Base-by-base conservation (phyloP, 1,139 yeast genomes). In the Pichia sp. region DNA sequence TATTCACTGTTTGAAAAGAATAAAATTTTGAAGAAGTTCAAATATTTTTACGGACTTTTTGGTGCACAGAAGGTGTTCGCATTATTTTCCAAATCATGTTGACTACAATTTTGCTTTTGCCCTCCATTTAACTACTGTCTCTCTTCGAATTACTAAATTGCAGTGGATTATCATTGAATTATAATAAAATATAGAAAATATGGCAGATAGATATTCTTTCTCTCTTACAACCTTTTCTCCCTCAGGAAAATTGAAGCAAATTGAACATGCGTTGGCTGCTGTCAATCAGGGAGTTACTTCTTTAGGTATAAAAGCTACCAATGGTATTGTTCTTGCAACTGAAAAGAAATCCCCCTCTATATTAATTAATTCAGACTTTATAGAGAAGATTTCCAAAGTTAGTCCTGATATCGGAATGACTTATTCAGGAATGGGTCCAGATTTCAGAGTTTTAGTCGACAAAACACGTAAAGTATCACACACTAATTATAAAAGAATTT, bases 341-440 rank as follows among this genome's bases (percentile, higher is more conserved):
- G 98, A 92, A 66, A 85, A 92, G 71, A 92, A 90, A 65, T 78
- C 92, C 42, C 78, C 84, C 47, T 88, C 97, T 11, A 74, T 85
- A 24, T 76, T 94, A 56, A 77, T 89, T 54, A 82, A 87, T 59
- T 71, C 79, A 30, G 95, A 85, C 47, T 78, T 89, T 47, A 75
- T 85, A 53, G 76, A 83, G 48, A 94, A 94, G 65, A 83, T 94
- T 39, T 85, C 88, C 48, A 71, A 80, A 51, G 79, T 94, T 60
- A 89, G 98, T 2, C 98, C 98, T 38, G 89, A 92, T 63, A 87
- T 92, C 56, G 98, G 97, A 51, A 88, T 92, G 79, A 89, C 95
- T 6, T 94, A 94, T 69, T 79, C 96, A 18, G 99, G 99, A 27
- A 90, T 94, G 97, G 98, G 98, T 15, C 98, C 99, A 22, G 99